Base-by-base conservation (phyloP, 169 alveolate species). In the Plasmodium relictum region DNA sequence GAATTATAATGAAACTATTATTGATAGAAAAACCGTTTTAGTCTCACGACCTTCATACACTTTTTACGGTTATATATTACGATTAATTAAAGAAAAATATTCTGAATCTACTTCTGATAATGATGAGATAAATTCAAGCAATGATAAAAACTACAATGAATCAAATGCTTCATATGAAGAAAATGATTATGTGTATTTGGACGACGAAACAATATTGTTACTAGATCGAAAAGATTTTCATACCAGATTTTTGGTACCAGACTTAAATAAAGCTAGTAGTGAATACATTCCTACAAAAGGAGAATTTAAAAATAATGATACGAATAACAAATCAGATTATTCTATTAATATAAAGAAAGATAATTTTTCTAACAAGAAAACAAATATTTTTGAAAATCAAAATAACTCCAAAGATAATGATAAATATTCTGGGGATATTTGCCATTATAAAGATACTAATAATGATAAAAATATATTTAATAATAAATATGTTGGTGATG, bases 1-100 rank as follows among this genome's bases (percentile, higher is more conserved):
- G 39, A 92, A 94, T 70, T 94, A 94, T 73, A 88, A 73, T 31
- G 86, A 87, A 39, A 61, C 89, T 63, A 52, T 73, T 85, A 90
- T 94, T 54, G 88, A 70, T 69, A 88, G 88, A 42, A 90, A 89
- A 69, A 88, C 87, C 39, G 92, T 94, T 42, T 88, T 83, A 76
- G 96, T 93, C 18, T 92, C 96, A 41, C 74, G 95, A 56, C 96
- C 96, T 22, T 88, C 94, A 3, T 94, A 94, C 83, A 78, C 94
- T 59, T 65, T 94, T 68, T 88, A 91, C 65, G 91, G 90, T 18
- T 80, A 80, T 72, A 80, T 80, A 31, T 80, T 80, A 68, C 48
- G 76, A 61, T 42, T 48, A 45, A 66, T 68, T 31, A 22, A 44
- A 31, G 12, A 54, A 12, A 14, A 3, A 4, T 22, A 14, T 39